Conservation (phyloP, 345 rosid genomes). For the Eucalyptus cladocalyx region DNA sequence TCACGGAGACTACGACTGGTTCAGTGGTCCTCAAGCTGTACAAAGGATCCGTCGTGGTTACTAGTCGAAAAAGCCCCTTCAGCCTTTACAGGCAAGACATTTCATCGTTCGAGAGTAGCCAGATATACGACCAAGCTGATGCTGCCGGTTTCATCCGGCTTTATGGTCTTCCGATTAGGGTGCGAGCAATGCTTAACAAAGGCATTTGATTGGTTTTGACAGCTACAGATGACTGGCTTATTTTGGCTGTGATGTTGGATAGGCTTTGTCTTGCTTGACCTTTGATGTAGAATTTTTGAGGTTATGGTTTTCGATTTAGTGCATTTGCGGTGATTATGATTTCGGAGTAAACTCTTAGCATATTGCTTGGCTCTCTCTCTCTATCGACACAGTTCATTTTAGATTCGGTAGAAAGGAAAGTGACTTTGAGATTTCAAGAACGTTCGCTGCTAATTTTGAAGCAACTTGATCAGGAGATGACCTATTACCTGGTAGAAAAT, state of each 20-base stretch:
- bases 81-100: constrained; percentile 87
- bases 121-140: constrained; percentile 84
- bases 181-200: constrained; percentile 73
- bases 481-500: neutral
- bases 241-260: neutral
- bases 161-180: constrained; percentile 78
- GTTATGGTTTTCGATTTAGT: neutral
- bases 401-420: neutral
- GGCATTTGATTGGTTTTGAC: constrained; percentile 5
- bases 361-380: neutral
- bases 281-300: neutral
- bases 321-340: neutral
- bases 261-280: neutral
- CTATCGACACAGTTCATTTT: neutral
- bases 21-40: constrained; percentile 65
- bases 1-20: constrained; percentile 64
- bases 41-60: constrained; percentile 63
- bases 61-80: constrained; percentile 53
- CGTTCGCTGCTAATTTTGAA: neutral
- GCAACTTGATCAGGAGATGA: neutral
- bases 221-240: neutral
- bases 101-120: constrained; percentile 75
- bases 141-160: constrained; percentile 79
- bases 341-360: neutral
- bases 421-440: neutral